Conservation (phyloP, 73 alveolate species). For the Paramecium biaurelia region DNA sequence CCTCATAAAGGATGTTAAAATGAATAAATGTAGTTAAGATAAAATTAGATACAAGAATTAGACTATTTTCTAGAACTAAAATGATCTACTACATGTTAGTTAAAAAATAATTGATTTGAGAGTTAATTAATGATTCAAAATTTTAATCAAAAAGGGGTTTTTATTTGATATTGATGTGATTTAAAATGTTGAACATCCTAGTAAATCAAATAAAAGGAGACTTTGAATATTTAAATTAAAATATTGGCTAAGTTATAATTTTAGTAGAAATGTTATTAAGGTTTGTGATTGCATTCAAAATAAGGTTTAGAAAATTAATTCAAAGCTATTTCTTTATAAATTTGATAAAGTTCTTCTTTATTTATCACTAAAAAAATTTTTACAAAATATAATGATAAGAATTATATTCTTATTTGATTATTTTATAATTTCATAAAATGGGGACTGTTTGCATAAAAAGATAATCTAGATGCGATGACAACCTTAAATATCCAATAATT, state of each 20-base stretch:
- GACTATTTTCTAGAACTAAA: no score
- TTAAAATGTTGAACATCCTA: neutral
- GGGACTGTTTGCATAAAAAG: neutral
- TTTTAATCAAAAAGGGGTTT: no score
- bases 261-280: neutral
- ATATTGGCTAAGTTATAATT: no score
- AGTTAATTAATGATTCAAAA: no score
- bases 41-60: no score
- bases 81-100: no score
- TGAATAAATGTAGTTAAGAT: no score
- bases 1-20: no score
- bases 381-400: neutral
- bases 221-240: no score
- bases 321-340: neutral
- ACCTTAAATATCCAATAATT: neutral
- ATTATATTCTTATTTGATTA: neutral
- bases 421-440: neutral
- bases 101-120: no score
- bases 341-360: neutral
- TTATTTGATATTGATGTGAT: no score
- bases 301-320: neutral
- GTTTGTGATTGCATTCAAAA: no score
- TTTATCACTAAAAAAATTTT: neutral
- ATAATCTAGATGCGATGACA: neutral
- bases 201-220: neutral